These are phyloP conservation scores for Candida coquimbonensis DNA, from an alignment of 805 yeast genomes.

Conservation along the genomic window DNA sequence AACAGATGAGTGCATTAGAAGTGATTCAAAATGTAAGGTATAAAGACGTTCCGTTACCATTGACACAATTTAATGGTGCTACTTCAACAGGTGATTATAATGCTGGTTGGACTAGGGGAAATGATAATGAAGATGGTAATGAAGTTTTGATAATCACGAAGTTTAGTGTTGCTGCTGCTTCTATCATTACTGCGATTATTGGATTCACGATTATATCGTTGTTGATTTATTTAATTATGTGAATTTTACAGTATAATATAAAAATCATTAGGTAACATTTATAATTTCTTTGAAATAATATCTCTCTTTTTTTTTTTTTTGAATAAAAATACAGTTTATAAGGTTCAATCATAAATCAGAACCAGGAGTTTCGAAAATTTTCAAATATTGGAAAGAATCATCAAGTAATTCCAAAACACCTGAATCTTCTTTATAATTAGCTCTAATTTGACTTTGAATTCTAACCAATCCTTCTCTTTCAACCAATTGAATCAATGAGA, in stretches of 20 bases:
- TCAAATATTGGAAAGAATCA: constrained; percentile 41
- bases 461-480: constrained; percentile 75
- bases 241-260: not conserved
- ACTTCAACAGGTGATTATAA: constrained; percentile 58
- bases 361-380: constrained; percentile 13
- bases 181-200: constrained; percentile 53
- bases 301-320: no score
- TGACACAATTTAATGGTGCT: constrained; percentile 59
- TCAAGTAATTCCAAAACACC: constrained; percentile 54
- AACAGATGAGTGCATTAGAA: constrained; percentile 84
- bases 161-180: constrained; percentile 59
- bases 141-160: constrained; percentile 30
- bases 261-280: not conserved
- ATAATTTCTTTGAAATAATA: no score
- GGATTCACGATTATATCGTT: constrained; percentile 25
- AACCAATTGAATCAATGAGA: constrained; percentile 52
- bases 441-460: constrained; percentile 64
- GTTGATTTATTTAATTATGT: not conserved
- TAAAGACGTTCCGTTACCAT: constrained; percentile 44
- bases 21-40: constrained; percentile 37
- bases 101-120: constrained; percentile 41
- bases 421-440: constrained; percentile 48
- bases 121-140: constrained; percentile 11
- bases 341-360: constrained; percentile 4
- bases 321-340: no score